Evolutionary conservation across 2,329 filamentous ascomycete genomes (phyloP), one percentile per base, ranked within the genome.

Genomic region (Aspergillus pseudoviridinutans): DNA sequence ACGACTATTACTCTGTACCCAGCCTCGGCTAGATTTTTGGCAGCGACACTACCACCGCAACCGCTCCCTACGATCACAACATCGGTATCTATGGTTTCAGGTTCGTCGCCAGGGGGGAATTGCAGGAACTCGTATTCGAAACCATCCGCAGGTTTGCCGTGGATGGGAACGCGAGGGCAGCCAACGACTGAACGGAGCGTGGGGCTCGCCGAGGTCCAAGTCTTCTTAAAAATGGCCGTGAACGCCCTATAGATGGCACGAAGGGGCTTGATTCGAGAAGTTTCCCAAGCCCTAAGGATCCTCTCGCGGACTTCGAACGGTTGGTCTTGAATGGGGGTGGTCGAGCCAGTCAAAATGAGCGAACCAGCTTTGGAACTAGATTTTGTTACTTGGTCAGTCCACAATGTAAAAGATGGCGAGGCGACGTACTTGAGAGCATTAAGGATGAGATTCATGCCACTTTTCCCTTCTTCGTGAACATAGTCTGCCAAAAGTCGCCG

Each of bases 41-140:
- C 92, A 38, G 83, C 84, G 0, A 96, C 91, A 9, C 82, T 90
- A 44, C 90, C 92, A 61, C 92, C 92, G 65, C 90, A 95, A 28
- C 92, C 92, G 41, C 90, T 94, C 2, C 92, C 92, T 22, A 97
- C 82, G 57, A 97, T 86, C 44, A 96, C 85, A 0, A 96, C 85
- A 71, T 97, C 93, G 0, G 89, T 88, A 54, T 91, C 85, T 42
- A 95, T 76, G 3, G 81, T 80, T 61, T 87, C 84, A 0, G 84
- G 78, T 4, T 79, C 69, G 7, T 77, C 68, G 0, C 79, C 78
- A 0, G 83, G 77, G 1, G 83, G 81, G 22, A 85, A 74, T 58
- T 87, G 82, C 17, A 87, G 67, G 61, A 87, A 87, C 9, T 79
- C 73, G 65, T 82, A 86, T 4, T 80, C 76, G 62, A 79, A 84